Evolutionary conservation across 768 basidiomycete species (phyloP), one percentile per base, ranked within the genome.

Genomic region (Cystoderma amianthinum): DNA sequence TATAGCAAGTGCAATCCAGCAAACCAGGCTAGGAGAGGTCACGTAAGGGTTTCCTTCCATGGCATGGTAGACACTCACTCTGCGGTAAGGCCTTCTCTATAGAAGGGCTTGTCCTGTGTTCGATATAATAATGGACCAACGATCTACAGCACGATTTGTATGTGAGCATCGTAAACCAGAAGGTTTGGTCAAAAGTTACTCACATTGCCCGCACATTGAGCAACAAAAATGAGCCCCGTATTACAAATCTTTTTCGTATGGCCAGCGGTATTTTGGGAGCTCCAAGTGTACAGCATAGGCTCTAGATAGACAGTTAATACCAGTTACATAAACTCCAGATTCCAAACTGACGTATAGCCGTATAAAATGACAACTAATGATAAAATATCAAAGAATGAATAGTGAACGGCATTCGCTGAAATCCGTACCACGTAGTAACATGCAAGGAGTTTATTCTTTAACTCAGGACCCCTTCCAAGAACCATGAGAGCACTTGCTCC

Each of bases 171-270:
- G n/a, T n/a, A n/a, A n/a, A n/a, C n/a, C n/a, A n/a, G n/a, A n/a
- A n/a, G n/a, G n/a, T n/a, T n/a, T n/a, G n/a, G n/a, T n/a, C n/a
- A n/a, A n/a, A n/a, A 20, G 12, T 18, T n/a, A 38, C 59, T 44
- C 40, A 66, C 65, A 46, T 71, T 71, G 13, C 69, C 71, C 11
- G 61, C 66, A 35, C 69, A 71, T 42, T 68, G 65, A 2, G 65
- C 71, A n/a, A 67, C 60, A 44, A 72, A 72, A 43, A 67, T 58
- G 5, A 69, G 45, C 2, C 67, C 68, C 18, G 70, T 71, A 4
- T 64, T 66, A 37, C 63, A 58, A 1, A 57, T 49, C 46, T 67
- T 68, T 53, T 67, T 69, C 1, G 68, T 68, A 41, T 69, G 65
- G 0, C 68, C 68, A 18, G 63, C 62, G 11, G 65, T 64, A 41